phyloP scores from a whole-genome alignment of 768 basidiomycete species.

The Amanita rimosa region DNA sequence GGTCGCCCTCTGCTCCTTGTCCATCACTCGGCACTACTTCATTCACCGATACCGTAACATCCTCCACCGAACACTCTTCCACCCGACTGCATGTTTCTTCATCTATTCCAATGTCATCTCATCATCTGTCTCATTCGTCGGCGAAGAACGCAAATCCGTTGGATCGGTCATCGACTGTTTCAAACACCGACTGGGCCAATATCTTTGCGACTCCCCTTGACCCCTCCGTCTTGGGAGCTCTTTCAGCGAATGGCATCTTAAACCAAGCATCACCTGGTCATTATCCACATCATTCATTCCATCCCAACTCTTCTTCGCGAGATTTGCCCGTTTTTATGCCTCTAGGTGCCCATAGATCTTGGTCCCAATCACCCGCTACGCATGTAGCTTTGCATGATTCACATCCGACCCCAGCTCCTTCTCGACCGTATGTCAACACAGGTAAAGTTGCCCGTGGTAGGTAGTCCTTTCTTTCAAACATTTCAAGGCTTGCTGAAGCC shows the following conservation, averaged over 20 bases:
- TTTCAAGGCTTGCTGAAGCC: neutral
- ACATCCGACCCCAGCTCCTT: conserved; percentile 19
- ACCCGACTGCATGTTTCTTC: neutral
- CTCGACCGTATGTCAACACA: conserved; percentile 13
- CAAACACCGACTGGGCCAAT: conserved; percentile 36
- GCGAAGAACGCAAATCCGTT: conserved; percentile 4
- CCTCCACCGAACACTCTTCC: neutral
- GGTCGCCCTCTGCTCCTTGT: conserved; percentile 1
- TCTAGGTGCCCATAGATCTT: conserved; percentile 11
- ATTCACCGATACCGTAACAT: neutral
- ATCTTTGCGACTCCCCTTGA: conserved; percentile 54
- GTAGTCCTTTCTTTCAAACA: conserved; percentile 5
- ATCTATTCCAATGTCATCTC: conserved; percentile 6
- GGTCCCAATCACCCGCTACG: conserved; percentile 17
- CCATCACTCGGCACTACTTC: conserved; percentile 1
- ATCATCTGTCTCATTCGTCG: conserved; percentile 3
- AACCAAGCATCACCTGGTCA: conserved; percentile 17
- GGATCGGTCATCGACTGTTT: conserved; percentile 6
- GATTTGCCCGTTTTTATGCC: neutral
- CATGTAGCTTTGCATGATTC: conserved; percentile 13
- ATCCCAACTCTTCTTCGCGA: neutral
- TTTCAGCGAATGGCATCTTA: conserved; percentile 50
- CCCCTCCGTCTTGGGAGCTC: conserved; percentile 46
- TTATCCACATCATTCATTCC: conserved; percentile 26
- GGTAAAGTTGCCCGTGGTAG: conserved; percentile 12